Percentiles rank a stretch among this genome's conserved stretches.
These are phyloP conservation scores for Candida sojae DNA, from an alignment of 1,139 yeast species.

Conservation along the genomic window DNA sequence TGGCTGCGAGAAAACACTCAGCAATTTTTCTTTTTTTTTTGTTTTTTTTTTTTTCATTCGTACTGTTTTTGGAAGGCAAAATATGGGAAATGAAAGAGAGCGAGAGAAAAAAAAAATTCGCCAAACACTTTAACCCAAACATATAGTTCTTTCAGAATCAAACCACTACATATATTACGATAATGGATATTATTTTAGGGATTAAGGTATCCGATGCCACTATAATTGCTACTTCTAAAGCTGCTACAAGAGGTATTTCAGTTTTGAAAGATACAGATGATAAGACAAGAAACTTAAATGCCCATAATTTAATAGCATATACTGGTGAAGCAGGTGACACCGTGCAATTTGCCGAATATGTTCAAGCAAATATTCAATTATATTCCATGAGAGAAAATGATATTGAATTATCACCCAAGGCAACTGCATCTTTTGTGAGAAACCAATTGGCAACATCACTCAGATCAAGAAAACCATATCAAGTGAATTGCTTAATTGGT, in stretches of 20 bases:
- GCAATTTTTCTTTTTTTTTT: not conserved
- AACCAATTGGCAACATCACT: slow-evolving; percentile 83
- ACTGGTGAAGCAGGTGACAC: slow-evolving; percentile 98
- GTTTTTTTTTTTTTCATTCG: not conserved
- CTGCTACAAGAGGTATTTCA: slow-evolving; percentile 92
- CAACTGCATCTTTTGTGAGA: slow-evolving; percentile 87
- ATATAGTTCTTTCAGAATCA: not conserved
- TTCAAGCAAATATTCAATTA: slow-evolving; percentile 89
- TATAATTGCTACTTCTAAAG: slow-evolving; percentile 87
- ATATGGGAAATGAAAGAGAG: slow-evolving; percentile 1
- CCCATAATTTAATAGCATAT: slow-evolving; percentile 81
- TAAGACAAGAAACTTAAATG: slow-evolving; percentile 77
- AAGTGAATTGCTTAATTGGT: slow-evolving; percentile 84
- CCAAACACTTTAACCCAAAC: not conserved
- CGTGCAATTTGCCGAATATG: slow-evolving; percentile 92
- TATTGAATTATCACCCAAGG: slow-evolving; percentile 76
- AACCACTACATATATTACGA: not conserved
- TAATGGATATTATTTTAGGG: slow-evolving; percentile 89
- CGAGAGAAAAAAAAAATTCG: slow-evolving; percentile 6
- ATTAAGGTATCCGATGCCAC: slow-evolving; percentile 81
- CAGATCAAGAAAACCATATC: slow-evolving; percentile 90
- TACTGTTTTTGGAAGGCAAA: not conserved
- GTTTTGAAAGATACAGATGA: slow-evolving; percentile 84
- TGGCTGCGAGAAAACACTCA: not conserved
- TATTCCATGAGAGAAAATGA: slow-evolving; percentile 83